A percentile compares a stretch with the other conserved stretches of the same genome.
These are phyloP conservation scores for Podosphaera fusca DNA, from an alignment of 2,329 filamentous ascomycete genomes.

Conservation along the genomic window DNA sequence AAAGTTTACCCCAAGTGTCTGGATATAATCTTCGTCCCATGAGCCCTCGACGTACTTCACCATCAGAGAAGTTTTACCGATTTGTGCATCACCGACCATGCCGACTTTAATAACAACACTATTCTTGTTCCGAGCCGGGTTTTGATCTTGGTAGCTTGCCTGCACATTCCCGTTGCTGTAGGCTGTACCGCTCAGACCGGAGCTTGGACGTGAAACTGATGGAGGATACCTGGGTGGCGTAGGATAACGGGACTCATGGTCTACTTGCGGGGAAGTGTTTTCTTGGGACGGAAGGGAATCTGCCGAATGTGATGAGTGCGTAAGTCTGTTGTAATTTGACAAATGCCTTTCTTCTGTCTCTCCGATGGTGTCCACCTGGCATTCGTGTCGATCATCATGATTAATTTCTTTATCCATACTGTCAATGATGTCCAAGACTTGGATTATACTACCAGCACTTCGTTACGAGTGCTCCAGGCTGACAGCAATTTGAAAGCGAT, in stretches of 20 bases:
- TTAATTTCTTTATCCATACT: slow-evolving; percentile 26
- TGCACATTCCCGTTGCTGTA: slow-evolving; percentile 11
- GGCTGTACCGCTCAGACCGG: slow-evolving; percentile 14
- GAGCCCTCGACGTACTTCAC: slow-evolving; percentile 98
- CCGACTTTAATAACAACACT: slow-evolving; percentile 96
- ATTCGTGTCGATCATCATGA: slow-evolving; percentile 12
- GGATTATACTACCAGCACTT: slow-evolving; percentile 26
- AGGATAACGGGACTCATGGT: slow-evolving; percentile 14
- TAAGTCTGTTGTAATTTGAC: slow-evolving; percentile 12
- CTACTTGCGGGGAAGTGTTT: slow-evolving; percentile 13
- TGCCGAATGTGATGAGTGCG: slow-evolving; percentile 16
- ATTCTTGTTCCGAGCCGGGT: slow-evolving; percentile 22
- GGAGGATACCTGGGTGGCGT: slow-evolving; percentile 15
- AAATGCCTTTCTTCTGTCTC: slow-evolving; percentile 15
- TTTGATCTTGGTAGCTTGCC: slow-evolving; percentile 15
- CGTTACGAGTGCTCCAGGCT: slow-evolving; percentile 30
- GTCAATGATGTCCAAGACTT: slow-evolving; percentile 29
- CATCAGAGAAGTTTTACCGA: slow-evolving; percentile 97
- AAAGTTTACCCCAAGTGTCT: slow-evolving; percentile 95
- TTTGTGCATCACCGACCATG: slow-evolving; percentile 98
- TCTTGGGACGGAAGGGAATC: slow-evolving; percentile 13
- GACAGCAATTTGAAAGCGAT: slow-evolving; percentile 5
- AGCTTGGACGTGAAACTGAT: slow-evolving; percentile 16
- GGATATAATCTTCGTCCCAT: slow-evolving; percentile 99
- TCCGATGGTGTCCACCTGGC: slow-evolving; percentile 13